These are phyloP conservation scores for Tubosaeta brunneosetosa DNA, from an alignment of 768 basidiomycete species.

Conservation along the genomic window DNA sequence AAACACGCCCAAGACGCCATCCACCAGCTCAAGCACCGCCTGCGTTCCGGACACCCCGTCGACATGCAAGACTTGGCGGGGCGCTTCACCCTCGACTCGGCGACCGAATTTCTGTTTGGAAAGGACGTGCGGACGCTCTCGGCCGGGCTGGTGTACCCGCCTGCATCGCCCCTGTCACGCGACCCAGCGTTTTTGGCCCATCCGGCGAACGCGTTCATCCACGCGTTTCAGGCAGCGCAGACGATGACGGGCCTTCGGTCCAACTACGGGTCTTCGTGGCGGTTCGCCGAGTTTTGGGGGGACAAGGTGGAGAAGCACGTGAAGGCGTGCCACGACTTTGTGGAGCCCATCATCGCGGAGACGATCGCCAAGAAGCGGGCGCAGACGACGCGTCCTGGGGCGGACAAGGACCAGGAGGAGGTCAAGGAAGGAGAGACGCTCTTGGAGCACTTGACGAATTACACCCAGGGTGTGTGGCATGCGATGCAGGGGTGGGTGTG, in stretches of 20 bases:
- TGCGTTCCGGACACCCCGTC: conserved; percentile 35
- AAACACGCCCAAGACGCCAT: conserved; percentile 32
- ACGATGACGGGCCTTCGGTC: conserved; percentile 27
- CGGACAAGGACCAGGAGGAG: conserved; percentile 19
- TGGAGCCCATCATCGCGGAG: conserved; percentile 44
- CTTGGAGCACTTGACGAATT: conserved; percentile 50
- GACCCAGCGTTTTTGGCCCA: conserved; percentile 23
- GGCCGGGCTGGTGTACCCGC: conserved; percentile 36
- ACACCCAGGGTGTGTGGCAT: conserved; percentile 43
- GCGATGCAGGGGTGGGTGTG: not conserved
- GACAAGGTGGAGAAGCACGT: conserved; percentile 36
- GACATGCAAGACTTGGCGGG: conserved; percentile 42
- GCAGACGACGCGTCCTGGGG: conserved; percentile 7
- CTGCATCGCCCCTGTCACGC: conserved; percentile 18
- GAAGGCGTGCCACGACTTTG: conserved; percentile 41
- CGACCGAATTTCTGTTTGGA: conserved; percentile 54
- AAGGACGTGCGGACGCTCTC: conserved; percentile 33
- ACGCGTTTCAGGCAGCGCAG: conserved; percentile 39
- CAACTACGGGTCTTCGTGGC: conserved; percentile 41
- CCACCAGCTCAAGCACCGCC: conserved; percentile 28
- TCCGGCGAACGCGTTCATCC: conserved; percentile 34
- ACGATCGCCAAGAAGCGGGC: conserved; percentile 35
- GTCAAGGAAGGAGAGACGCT: conserved; percentile 41
- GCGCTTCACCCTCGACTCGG: conserved; percentile 54
- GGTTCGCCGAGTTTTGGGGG: conserved; percentile 39